These are phyloP conservation scores for Starmerella riodocensis DNA, from an alignment of 805 yeast species.

Conservation along the genomic window DNA sequence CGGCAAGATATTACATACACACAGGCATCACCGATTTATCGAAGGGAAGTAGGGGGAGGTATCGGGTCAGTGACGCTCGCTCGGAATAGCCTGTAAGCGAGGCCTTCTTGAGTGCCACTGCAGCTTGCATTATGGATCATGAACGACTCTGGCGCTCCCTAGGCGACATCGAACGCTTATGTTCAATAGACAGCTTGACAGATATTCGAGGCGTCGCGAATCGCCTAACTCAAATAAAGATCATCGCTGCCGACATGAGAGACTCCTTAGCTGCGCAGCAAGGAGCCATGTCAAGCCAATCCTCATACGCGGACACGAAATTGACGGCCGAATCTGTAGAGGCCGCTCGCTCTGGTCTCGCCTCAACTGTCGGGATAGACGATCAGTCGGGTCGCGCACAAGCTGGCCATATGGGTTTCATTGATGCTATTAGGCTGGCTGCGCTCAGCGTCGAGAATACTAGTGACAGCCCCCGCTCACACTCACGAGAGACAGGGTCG, in stretches of 20 bases:
- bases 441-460: constrained; percentile 2
- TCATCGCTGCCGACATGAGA: not conserved
- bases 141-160: too few species aligned
- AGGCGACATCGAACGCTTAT: too few species aligned
- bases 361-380: constrained; percentile 10
- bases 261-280: not conserved
- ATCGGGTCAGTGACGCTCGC: not conserved
- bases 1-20: not conserved
- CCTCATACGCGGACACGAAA: not conserved
- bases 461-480: too few species aligned
- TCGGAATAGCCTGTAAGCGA: not conserved
- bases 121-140: too few species aligned
- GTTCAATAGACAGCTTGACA: too few species aligned
- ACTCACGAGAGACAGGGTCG: too few species aligned
- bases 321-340: not conserved
- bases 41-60: not conserved
- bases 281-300: not conserved
- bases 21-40: not conserved
- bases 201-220: too few species aligned
- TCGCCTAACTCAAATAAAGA: not conserved
- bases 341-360: constrained; percentile 1
- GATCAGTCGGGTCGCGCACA: not conserved
- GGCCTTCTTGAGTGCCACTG: too few species aligned
- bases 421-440: constrained; percentile 13
- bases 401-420: constrained; percentile 8